Evolutionary conservation across 345 rosid species (phyloP).

Genomic region (Hibiscus syriacus): DNA sequence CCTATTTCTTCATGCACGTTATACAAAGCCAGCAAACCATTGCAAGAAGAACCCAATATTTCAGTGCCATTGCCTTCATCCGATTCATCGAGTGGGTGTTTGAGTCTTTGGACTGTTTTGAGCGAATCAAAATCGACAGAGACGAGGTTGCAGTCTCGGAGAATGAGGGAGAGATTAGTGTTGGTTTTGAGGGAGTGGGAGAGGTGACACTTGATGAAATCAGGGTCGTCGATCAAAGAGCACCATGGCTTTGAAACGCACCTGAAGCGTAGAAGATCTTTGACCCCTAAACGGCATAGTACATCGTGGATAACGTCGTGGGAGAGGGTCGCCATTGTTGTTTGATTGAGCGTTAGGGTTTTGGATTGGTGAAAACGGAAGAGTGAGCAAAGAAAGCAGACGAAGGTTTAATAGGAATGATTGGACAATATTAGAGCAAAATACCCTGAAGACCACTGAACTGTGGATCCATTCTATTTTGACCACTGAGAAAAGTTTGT

Average conservation of each 20-base stretch:
- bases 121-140: slow-evolving; percentile 21
- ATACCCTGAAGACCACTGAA: too few relatives aligned
- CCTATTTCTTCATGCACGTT: slow-evolving; percentile 24
- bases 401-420: too few relatives aligned
- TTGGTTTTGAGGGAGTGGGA: neutral
- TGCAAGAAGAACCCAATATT: slow-evolving; percentile 31
- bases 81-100: slow-evolving; percentile 20
- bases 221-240: slow-evolving; percentile 17
- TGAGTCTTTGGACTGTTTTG: neutral
- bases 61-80: slow-evolving; percentile 19
- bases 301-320: neutral
- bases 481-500: too few relatives aligned
- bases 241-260: slow-evolving; percentile 21
- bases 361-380: too few relatives aligned
- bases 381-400: too few relatives aligned
- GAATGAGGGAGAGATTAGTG: slow-evolving; percentile 7
- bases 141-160: slow-evolving; percentile 18
- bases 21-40: slow-evolving; percentile 33
- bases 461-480: too few relatives aligned
- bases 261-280: slow-evolving; percentile 32
- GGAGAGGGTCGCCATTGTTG: neutral
- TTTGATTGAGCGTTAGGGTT: neutral
- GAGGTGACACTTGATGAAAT: slow-evolving; percentile 13
- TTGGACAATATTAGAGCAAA: too few relatives aligned
- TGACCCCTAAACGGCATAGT: slow-evolving; percentile 20